These are phyloP conservation scores for Vaccinium darrowii DNA, from an alignment of 148 eudicot genomes.

Conservation along the genomic window DNA sequence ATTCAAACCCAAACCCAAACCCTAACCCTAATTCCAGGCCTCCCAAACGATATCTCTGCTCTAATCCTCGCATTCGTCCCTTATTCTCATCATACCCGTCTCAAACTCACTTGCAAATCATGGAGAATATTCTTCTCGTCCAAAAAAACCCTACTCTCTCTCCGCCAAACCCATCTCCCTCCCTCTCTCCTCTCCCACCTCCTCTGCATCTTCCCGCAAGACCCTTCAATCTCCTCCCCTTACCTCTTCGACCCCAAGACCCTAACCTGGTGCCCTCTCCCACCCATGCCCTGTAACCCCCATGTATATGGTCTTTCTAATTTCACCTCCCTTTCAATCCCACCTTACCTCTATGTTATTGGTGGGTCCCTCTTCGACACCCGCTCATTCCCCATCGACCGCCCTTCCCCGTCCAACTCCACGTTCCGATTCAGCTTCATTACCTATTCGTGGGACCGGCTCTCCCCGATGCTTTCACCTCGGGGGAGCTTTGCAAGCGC, in stretches of 20 bases:
- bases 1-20: constrained; percentile 17
- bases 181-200: constrained; percentile 40
- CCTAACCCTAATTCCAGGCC: constrained; percentile 74
- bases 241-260: constrained; percentile 64
- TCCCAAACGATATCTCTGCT: constrained; percentile 67
- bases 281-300: constrained; percentile 86
- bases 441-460: constrained; percentile 29
- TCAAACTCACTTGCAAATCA: constrained; percentile 67
- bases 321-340: constrained; percentile 53
- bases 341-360: constrained; percentile 48
- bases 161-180: constrained; percentile 34
- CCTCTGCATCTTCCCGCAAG: constrained; percentile 70
- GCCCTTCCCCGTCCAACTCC: constrained; percentile 53
- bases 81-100: constrained; percentile 44
- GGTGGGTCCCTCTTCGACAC: constrained; percentile 92
- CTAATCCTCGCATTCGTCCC: constrained; percentile 67
- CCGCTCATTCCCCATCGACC: constrained; percentile 72
- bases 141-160: constrained; percentile 46
- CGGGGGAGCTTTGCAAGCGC: constrained; percentile 89
- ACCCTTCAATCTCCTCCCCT: constrained; percentile 68
- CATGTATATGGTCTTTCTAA: constrained; percentile 71
- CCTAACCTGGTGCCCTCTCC: constrained; percentile 64
- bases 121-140: constrained; percentile 68
- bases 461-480: constrained; percentile 68
- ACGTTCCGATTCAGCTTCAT: constrained; percentile 52